Conservation (phyloP, 768 basidiomycete genomes). For the Mycena filopes region DNA sequence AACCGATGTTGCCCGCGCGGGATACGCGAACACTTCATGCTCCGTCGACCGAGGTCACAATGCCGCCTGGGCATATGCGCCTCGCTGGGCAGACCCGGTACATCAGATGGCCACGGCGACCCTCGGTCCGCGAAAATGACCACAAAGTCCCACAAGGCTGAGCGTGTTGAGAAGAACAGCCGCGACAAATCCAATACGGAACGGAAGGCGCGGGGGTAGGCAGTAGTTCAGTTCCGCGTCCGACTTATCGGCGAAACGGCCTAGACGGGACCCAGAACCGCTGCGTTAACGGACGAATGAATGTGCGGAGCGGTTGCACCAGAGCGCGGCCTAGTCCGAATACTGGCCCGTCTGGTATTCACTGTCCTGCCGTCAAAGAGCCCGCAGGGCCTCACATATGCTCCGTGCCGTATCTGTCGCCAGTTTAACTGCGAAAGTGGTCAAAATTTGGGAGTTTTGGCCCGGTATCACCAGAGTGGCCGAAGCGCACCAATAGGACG, state of each 20-base stretch:
- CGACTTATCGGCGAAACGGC: not conserved
- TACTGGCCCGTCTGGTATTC: constrained; percentile 9
- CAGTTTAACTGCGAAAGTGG: too few species aligned
- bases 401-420: not conserved
- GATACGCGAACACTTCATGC: too few species aligned
- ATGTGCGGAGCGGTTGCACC: constrained; percentile 3
- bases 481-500: constrained; percentile 5
- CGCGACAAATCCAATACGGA: not conserved
- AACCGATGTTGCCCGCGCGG: too few species aligned
- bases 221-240: too few species aligned
- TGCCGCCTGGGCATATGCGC: not conserved
- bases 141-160: constrained; percentile 1
- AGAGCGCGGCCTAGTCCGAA: constrained; percentile 8
- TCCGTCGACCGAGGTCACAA: too few species aligned
- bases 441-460: too few species aligned
- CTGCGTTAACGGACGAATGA: not conserved
- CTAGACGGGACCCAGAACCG: constrained; percentile 8
- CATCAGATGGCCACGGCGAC: not conserved
- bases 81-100: not conserved
- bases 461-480: too few species aligned
- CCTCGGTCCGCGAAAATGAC: constrained; percentile 7
- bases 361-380: constrained; percentile 9
- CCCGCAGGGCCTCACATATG: constrained; percentile 6
- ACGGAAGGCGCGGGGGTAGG: not conserved
- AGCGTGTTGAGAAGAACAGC: not conserved